Evolutionary conservation across 192 early-diverging fungal species (phyloP).

Genomic region (Helicostylum pulchrum): DNA sequence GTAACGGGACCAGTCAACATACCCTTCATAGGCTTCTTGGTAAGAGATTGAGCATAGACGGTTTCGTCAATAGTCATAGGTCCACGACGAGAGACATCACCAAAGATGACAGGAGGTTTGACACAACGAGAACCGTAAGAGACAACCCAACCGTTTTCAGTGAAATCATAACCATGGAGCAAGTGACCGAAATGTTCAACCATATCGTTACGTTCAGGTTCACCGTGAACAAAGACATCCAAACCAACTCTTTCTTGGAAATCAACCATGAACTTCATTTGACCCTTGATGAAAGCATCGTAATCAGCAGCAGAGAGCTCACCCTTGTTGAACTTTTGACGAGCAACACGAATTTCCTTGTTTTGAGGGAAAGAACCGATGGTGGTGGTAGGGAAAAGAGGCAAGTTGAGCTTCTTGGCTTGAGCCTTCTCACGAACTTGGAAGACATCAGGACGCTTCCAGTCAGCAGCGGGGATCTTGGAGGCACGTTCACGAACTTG

Average conservation of each 20-base stretch:
- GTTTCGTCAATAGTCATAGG: constrained; percentile 92
- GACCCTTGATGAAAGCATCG: constrained; percentile 76
- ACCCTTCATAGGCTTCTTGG: constrained; percentile 93
- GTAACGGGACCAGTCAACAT: constrained; percentile 99
- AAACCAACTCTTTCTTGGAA: constrained; percentile 88
- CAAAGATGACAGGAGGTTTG: constrained; percentile 97
- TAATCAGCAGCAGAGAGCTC: constrained; percentile 67
- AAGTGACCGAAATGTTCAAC: constrained; percentile 97
- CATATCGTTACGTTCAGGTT: constrained; percentile 95
- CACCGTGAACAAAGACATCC: constrained; percentile 97
- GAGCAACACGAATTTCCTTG: constrained; percentile 90
- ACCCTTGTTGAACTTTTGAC: constrained; percentile 88
- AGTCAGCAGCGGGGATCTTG: constrained; percentile 63
- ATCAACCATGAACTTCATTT: constrained; percentile 80
- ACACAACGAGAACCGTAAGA: constrained; percentile 95
- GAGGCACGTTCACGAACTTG: constrained; percentile 74
- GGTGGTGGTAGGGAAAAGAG: constrained; percentile 94
- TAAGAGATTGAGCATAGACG: constrained; percentile 84
- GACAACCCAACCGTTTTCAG: constrained; percentile 96
- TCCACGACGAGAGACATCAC: constrained; percentile 87
- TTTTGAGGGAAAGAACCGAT: constrained; percentile 99
- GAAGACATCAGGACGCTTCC: constrained; percentile 75
- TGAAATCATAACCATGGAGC: constrained; percentile 91
- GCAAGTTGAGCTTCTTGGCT: constrained; percentile 75
- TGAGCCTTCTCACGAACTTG: constrained; percentile 68